Base-by-base conservation (phyloP, 2,329 filamentous ascomycete species). In the Fusarium vanettenii region DNA sequence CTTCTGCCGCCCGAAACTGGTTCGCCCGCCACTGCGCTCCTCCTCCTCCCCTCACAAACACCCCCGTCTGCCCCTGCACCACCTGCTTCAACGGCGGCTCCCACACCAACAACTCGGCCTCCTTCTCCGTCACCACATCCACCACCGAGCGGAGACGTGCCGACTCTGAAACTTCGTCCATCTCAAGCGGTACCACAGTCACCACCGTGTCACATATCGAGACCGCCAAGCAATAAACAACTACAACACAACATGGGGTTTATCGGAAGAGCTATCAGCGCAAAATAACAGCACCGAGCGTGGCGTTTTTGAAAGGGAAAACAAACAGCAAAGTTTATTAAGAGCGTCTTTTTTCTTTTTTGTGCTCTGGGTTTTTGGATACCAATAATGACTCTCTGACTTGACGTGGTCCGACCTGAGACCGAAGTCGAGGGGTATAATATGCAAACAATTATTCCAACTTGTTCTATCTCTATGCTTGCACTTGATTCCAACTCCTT, bases 21-120 rank as follows among this genome's bases (percentile, higher is more conserved):
- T 84, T 84, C 69, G 80, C 82, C 59, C 83, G 83, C 70, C 84
- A 85, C 80, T 84, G 82, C 71, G 77, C 82, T 57, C 82, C 84
- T 64, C 81, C 82, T 20, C 83, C 83, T 2, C 82, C 84, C 55
- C 76, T 83, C 75, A 81, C 79, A 76, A 74, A 75, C 68, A 77
- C 76, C 37, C 77, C 82, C 5, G 71, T 78, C 22, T 85, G 84
- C 65, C 82, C 83, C 62, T 85, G 84, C 74, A 79, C 77, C 61
- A 71, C 77, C 55, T 84, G 82, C 78, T 84, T 76, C 79, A 81
- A 80, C 66, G 67, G 71, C 3, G 76, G 77, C 37, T 72, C 75
- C 41, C 67, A 71, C 73, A 45, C 31, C 57, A 69, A 67, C 66
- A 66, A 64, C 66, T 76, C 73, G n/a, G 68, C 70, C 52, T 62